Base-by-base conservation (phyloP, 116 monocot species). In the Posidonia oceanica region DNA sequence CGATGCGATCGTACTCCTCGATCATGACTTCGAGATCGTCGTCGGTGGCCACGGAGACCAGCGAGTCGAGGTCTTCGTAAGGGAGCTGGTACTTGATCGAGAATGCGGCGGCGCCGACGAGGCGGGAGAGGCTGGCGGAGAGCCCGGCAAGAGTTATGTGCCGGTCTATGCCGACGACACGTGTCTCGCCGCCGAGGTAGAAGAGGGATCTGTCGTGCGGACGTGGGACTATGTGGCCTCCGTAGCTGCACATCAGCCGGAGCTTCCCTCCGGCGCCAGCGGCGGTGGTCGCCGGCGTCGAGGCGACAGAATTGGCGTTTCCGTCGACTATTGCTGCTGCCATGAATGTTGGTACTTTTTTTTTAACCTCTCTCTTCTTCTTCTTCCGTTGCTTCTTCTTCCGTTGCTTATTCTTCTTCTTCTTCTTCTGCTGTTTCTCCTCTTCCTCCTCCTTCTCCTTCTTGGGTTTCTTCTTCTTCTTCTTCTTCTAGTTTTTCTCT, bases 131-230 rank as follows among this genome's bases (percentile, higher is more conserved):
- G 36, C 63, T 75, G 22, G 75, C 42, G 15, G 74, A 60, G 58
- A 93, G 82, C 52, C 86, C 86, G 39, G 75, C 58, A 57, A 89
- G 85, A 39, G 79, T 75, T 20, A 83, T 64, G 71, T 74, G 76
- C 51, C 93, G 86, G n/a, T 88, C 87, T 29, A 86, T 67, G 23
- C 80, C 77, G 21, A 89, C 79, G 79, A 93, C 86, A 23, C 93
- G 86, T 29, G 93, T 93, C 18, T 93, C 93, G 54, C 93, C 93
- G 69, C 93, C 89, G 63, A 93, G 83, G 74, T 93, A 93, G 81
- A 89, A 89, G 17, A 93, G 89, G 15, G 84, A 79, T 69, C 77
- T 82, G 69, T 93, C 93, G 39, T 86, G 87, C 22, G 89, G 93
- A 8, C 93, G 93, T 12, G 93, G 93, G 7, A 89, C 81, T 79